Evolutionary conservation across 345 rosid genomes (phyloP).

Genomic region (Pugionium dolabratum): DNA sequence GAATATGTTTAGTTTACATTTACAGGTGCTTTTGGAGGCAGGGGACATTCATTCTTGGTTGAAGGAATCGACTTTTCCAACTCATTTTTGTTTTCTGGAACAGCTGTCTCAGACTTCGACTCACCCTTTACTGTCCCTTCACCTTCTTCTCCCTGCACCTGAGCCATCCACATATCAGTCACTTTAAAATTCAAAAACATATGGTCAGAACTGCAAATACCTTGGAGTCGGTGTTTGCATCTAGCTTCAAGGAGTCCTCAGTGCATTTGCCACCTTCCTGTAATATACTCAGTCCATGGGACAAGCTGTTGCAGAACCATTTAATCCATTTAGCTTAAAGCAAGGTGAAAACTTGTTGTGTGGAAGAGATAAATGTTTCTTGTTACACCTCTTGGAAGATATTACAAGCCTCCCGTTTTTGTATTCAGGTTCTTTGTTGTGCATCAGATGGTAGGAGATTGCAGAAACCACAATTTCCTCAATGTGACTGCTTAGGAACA

Average conservation of each 20-base stretch:
- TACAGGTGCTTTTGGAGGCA: slow-evolving; percentile 67
- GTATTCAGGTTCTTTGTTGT: slow-evolving; percentile 80
- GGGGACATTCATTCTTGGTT: slow-evolving; percentile 60
- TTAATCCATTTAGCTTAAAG: slow-evolving; percentile 8
- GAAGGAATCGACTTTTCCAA: slow-evolving; percentile 31
- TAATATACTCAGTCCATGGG: slow-evolving; percentile 86
- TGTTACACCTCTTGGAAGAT: slow-evolving; percentile 70
- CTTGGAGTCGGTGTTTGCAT: slow-evolving; percentile 71
- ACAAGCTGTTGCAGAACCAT: slow-evolving; percentile 64
- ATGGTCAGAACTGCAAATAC: slow-evolving; percentile 43
- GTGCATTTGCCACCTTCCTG: slow-evolving; percentile 68
- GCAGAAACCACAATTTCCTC: slow-evolving; percentile 94
- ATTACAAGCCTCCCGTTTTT: slow-evolving; percentile 94
- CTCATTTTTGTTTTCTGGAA: slow-evolving; percentile 34
- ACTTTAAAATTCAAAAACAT: slow-evolving; percentile 8
- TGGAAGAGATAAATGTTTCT: background rate
- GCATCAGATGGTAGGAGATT: slow-evolving; percentile 83
- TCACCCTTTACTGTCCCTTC: slow-evolving; percentile 52
- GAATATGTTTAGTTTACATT: slow-evolving; percentile 32
- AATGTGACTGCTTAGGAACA: slow-evolving; percentile 71
- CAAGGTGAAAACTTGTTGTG: background rate
- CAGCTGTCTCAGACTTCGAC: slow-evolving; percentile 46
- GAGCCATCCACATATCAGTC: slow-evolving; percentile 12
- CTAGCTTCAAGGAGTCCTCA: slow-evolving; percentile 69
- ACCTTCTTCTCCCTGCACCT: slow-evolving; percentile 48